A percentile compares a stretch with the other conserved stretches of the same genome.
These are phyloP conservation scores for Penicillium sclerotigenum DNA, from an alignment of 2,329 filamentous ascomycete species.

Conservation along the genomic window DNA sequence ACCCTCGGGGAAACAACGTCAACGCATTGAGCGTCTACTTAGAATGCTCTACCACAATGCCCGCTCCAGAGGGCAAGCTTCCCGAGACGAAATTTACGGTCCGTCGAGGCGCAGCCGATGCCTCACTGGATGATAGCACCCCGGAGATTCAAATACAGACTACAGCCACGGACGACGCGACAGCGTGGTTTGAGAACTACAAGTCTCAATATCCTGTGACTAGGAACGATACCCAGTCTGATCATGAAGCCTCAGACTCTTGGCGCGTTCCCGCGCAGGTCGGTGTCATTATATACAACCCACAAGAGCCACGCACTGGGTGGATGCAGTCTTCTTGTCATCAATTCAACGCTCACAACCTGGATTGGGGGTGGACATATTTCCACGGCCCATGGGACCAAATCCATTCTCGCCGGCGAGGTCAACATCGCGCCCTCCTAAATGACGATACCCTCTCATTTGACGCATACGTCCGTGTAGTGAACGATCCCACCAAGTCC, in stretches of 20 bases:
- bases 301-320: slow-evolving; percentile 58
- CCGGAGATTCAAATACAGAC: slow-evolving; percentile 35
- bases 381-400: slow-evolving; percentile 59
- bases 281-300: slow-evolving; percentile 62
- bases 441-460: slow-evolving; percentile 61
- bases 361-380: slow-evolving; percentile 64
- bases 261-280: slow-evolving; percentile 58
- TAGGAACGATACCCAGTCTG: background rate
- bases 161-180: slow-evolving; percentile 26
- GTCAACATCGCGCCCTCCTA: slow-evolving; percentile 57
- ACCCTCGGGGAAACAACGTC: slow-evolving; percentile 59
- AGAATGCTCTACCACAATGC: slow-evolving; percentile 55
- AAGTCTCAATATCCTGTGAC: slow-evolving; percentile 27
- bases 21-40: slow-evolving; percentile 60
- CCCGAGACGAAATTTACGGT: slow-evolving; percentile 43
- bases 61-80: slow-evolving; percentile 36
- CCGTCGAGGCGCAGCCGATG: slow-evolving; percentile 38
- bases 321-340: slow-evolving; percentile 56
- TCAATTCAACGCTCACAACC: slow-evolving; percentile 56
- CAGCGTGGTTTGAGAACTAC: slow-evolving; percentile 33
- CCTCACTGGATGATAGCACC: slow-evolving; percentile 29
- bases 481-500: slow-evolving; percentile 59
- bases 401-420: slow-evolving; percentile 55
- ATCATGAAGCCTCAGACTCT: slow-evolving; percentile 18
- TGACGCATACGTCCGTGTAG: slow-evolving; percentile 59